These are phyloP conservation scores for Claviceps maximensis DNA, from an alignment of 2,329 filamentous ascomycete species.

Conservation along the genomic window DNA sequence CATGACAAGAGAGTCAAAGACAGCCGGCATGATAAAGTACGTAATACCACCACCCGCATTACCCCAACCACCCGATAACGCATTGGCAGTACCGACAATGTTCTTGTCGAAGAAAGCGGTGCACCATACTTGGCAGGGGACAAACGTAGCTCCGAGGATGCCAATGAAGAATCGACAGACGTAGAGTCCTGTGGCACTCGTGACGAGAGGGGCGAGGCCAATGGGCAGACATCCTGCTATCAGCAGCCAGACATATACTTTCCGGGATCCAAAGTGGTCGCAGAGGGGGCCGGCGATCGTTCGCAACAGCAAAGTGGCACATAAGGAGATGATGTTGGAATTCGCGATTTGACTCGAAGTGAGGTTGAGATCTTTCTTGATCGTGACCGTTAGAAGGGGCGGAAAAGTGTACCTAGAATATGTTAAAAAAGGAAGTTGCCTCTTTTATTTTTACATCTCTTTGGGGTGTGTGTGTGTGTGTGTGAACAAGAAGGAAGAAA, in stretches of 20 bases:
- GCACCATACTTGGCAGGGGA: constrained; percentile 84
- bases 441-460: no score
- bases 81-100: constrained; percentile 78
- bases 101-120: constrained; percentile 92
- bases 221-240: constrained; percentile 68
- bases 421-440: neutral
- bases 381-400: constrained; percentile 63
- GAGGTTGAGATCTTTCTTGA: constrained; percentile 65
- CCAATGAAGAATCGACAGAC: constrained; percentile 68
- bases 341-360: constrained; percentile 62
- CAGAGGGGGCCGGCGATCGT: constrained; percentile 71
- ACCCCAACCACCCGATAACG: constrained; percentile 70
- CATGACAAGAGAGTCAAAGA: constrained; percentile 63
- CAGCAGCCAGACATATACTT: constrained; percentile 67
- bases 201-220: constrained; percentile 66
- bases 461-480: no score
- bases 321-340: constrained; percentile 77
- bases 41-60: constrained; percentile 84
- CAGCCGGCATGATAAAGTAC: constrained; percentile 86
- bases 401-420: constrained; percentile 65
- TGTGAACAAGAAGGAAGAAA: no score
- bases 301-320: constrained; percentile 58
- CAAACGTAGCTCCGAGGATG: constrained; percentile 65
- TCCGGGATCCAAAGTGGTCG: constrained; percentile 69
- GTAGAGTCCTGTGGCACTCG: constrained; percentile 49